Evolutionary conservation across 2,329 filamentous ascomycete genomes (phyloP).

Genomic region (Monosporascus sp.): DNA sequence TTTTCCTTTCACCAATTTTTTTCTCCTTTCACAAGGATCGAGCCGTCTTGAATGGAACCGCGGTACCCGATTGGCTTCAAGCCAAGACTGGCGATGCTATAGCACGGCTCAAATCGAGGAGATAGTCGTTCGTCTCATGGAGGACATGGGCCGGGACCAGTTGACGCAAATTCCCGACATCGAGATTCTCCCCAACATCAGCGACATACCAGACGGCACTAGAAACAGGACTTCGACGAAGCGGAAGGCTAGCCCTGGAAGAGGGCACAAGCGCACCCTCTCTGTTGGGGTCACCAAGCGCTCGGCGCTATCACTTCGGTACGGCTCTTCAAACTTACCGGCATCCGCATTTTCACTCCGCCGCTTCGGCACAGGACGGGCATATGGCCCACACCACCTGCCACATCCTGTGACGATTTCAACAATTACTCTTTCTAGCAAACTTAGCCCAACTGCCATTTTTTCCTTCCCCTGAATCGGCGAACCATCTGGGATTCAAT

Average conservation of each 20-base stretch:
- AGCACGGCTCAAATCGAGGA: conserved; percentile 40
- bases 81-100: conserved; percentile 41
- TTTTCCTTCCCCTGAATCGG: too few species aligned
- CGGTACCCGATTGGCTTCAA: conserved; percentile 46
- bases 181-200: conserved; percentile 53
- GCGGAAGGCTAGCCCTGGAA: conserved; percentile 17
- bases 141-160: conserved; percentile 37
- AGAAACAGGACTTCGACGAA: conserved; percentile 21
- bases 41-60: conserved; percentile 31
- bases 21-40: conserved; percentile 18
- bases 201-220: conserved; percentile 27
- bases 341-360: conserved; percentile 13
- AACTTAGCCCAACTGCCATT: too few species aligned
- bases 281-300: not conserved
- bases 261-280: conserved; percentile 27
- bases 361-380: conserved; percentile 14
- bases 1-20: not conserved
- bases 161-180: conserved; percentile 50
- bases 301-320: not conserved
- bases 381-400: conserved; percentile 32
- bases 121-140: conserved; percentile 41
- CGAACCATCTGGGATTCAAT: not conserved
- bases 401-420: conserved; percentile 29
- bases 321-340: conserved; percentile 13
- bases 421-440: conserved; percentile 26